Percentiles rank a stretch among this genome's conserved stretches.
Conservation (phyloP, 140 eudicot species). For the Anethum foeniculum region DNA sequence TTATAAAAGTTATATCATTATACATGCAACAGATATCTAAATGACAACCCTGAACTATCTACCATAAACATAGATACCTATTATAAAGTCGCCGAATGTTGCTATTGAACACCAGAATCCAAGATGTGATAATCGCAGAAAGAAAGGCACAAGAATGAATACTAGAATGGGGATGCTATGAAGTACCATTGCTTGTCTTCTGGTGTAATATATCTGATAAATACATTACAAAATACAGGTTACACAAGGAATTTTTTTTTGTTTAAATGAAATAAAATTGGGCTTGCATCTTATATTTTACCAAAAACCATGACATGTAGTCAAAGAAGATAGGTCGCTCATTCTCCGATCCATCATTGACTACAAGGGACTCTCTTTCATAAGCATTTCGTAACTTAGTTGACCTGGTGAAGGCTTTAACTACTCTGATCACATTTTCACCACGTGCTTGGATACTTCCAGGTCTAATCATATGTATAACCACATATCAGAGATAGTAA, state of each 20-base stretch:
- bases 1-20: constrained; percentile 11
- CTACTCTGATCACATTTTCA: constrained; percentile 60
- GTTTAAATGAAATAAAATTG: neutral
- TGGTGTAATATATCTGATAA: constrained; percentile 64
- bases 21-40: constrained; percentile 8
- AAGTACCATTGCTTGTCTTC: constrained; percentile 56
- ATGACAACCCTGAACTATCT: neutral
- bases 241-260: neutral
- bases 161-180: constrained; percentile 62
- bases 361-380: constrained; percentile 32
- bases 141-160: constrained; percentile 61
- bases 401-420: constrained; percentile 78
- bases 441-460: constrained; percentile 99
- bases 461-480: constrained; percentile 47
- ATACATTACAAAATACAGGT: neutral
- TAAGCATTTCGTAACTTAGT: constrained; percentile 49
- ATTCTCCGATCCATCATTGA: constrained; percentile 21
- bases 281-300: constrained; percentile 21
- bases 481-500: constrained; percentile 31
- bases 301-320: constrained; percentile 79
- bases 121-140: constrained; percentile 39
- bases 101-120: constrained; percentile 46
- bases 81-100: constrained; percentile 53
- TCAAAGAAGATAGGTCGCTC: constrained; percentile 78
- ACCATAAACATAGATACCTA: constrained; percentile 39